These are phyloP conservation scores for Acanthamoeba triangularis DNA, from an alignment of 208 protist genomes.

Conservation along the genomic window DNA sequence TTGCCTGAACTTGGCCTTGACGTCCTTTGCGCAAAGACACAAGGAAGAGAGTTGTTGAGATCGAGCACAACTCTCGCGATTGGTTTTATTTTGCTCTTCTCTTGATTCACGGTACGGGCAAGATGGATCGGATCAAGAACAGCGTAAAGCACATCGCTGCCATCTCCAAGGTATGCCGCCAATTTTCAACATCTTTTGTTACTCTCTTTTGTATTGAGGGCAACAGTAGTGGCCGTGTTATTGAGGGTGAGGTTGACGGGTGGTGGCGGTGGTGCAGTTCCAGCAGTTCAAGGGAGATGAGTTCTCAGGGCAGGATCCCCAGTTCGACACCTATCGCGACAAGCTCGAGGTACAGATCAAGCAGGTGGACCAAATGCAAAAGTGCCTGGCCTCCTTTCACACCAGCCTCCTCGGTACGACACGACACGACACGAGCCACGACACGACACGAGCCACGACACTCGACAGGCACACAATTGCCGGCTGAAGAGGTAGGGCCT, in stretches of 20 bases:
- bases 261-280: too few relatives aligned
- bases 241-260: too few relatives aligned
- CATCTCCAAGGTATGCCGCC: background rate
- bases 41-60: too few relatives aligned
- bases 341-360: background rate
- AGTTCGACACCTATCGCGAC: background rate
- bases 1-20: too few relatives aligned
- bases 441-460: too few relatives aligned
- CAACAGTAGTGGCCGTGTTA: too few relatives aligned
- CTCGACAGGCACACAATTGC: background rate
- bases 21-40: too few relatives aligned
- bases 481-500: background rate
- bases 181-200: too few relatives aligned
- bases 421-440: too few relatives aligned
- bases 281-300: slow-evolving; percentile 17
- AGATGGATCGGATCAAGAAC: background rate
- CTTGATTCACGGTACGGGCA: background rate
- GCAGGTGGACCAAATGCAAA: slow-evolving; percentile 28
- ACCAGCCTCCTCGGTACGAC: slow-evolving; percentile 12
- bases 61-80: too few relatives aligned
- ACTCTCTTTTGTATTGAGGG: too few relatives aligned
- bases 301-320: background rate
- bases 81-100: background rate
- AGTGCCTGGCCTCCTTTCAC: background rate
- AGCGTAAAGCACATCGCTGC: background rate